A percentile compares a stretch with the other conserved stretches of the same genome.
These are phyloP conservation scores for Apium graveolens DNA, from an alignment of 129 eudicot species.

Conservation along the genomic window DNA sequence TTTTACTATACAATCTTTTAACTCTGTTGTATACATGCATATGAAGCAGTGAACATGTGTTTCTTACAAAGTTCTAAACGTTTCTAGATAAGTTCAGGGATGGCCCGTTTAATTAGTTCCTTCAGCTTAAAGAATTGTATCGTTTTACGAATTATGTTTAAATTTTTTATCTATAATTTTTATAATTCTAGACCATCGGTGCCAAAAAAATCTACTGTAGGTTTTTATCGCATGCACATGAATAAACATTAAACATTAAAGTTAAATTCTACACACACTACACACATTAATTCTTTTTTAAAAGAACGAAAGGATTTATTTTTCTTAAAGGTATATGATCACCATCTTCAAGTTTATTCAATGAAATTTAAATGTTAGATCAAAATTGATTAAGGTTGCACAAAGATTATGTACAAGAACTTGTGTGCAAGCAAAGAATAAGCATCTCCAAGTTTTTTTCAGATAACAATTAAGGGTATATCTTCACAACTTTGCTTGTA, in stretches of 20 bases:
- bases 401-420: neutral
- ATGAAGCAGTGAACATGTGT: too few relatives aligned
- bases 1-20: neutral
- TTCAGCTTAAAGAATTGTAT: neutral
- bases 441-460: neutral
- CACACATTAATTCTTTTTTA: too few relatives aligned
- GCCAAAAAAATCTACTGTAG: too few relatives aligned
- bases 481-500: neutral
- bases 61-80: slow-evolving; percentile 16
- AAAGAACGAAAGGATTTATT: too few relatives aligned
- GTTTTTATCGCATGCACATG: too few relatives aligned
- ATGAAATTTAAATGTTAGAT: neutral
- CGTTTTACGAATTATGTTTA: neutral
- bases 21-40: neutral
- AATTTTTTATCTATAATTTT: too few relatives aligned
- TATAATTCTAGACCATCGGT: too few relatives aligned
- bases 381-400: neutral
- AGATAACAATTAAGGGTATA: neutral
- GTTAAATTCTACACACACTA: too few relatives aligned
- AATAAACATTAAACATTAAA: neutral
- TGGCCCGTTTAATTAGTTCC: neutral
- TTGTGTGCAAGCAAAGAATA: slow-evolving; percentile 1
- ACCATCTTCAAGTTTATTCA: neutral
- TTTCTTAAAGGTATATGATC: neutral
- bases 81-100: slow-evolving; percentile 22